Base-by-base conservation (phyloP, 345 rosid genomes). In the Heritiera littoralis region DNA sequence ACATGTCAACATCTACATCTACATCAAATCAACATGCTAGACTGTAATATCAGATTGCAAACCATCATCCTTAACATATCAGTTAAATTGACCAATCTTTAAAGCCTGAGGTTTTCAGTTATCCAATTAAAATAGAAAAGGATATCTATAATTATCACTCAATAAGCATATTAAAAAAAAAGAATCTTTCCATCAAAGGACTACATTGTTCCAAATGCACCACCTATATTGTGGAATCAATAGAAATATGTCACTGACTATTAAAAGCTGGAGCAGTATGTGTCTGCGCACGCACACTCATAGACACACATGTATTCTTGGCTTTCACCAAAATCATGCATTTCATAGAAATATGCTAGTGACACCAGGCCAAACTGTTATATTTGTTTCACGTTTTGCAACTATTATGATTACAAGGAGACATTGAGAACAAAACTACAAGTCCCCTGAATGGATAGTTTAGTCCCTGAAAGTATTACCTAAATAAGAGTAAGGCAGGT, bases 401-500 rank as follows among this genome's bases (percentile, higher is more conserved):
- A 63, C 38, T 23, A 72, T 9, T 66, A 68, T 70, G 54, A 54
- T 58, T 56, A 32, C 17, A 18, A 68, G 32, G 64, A 72, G 76
- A 70, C 52, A 61, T 13, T 28, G 61, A 32, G 6, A 77, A 66
- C 14, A 66, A n/a, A 60, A 41, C 43, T 23, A 32, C 20, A 76
- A 51, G 18, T 61, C 61, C 52, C 5, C 51, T n/a, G 63, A 35
- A 71, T 49, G 18, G 40, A 49, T 66, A 38, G 11, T 74, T 71
- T 30, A 64, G 78, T 45, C 55, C 32, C 70, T 76, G 56, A 51
- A 70, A 74, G 66, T 52, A 60, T 80, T 82, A 94, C 99, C 99
- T 96, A 92, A 96, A 96, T 84, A 94, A 84, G 45, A 96, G 98
- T 82, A 96, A 88, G 48, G 99, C 99, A 81, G 99, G 99, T 76